Evolutionary conservation across 176 grass and related monocot genomes (phyloP).

Genomic region (Zea luxurians): DNA sequence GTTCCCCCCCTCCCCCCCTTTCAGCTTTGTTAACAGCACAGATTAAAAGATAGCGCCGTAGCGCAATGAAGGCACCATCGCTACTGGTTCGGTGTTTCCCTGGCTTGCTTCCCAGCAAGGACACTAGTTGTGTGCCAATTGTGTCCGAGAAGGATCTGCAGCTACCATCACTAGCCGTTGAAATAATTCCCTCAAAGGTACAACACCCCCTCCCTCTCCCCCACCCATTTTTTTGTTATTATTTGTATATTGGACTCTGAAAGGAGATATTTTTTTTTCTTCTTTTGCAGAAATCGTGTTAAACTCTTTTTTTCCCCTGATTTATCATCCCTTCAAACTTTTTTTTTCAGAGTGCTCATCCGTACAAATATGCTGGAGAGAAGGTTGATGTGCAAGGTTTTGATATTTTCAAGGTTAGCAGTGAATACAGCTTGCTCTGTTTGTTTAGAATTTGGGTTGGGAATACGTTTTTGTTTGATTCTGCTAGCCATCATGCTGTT

Average conservation of each 20-base stretch:
- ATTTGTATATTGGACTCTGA: slow-evolving; percentile 18
- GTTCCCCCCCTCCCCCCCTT: background rate
- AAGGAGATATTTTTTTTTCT: background rate
- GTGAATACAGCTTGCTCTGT: background rate
- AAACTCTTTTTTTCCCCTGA: background rate
- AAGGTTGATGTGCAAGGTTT: slow-evolving; percentile 86
- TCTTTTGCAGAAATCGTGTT: background rate
- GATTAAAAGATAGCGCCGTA: slow-evolving; percentile 9
- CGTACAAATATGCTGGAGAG: slow-evolving; percentile 92
- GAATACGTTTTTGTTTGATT: slow-evolving; percentile 13
- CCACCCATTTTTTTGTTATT: background rate
- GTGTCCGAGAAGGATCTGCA: slow-evolving; percentile 76
- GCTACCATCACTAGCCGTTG: slow-evolving; percentile 87
- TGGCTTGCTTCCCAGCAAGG: slow-evolving; percentile 64
- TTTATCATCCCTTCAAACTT: background rate
- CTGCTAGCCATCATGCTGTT: slow-evolving; percentile 3
- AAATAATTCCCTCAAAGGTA: slow-evolving; percentile 91
- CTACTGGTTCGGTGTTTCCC: slow-evolving; percentile 84
- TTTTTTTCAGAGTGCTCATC: slow-evolving; percentile 80
- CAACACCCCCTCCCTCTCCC: background rate
- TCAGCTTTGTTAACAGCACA: slow-evolving; percentile 28
- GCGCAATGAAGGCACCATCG: slow-evolving; percentile 66
- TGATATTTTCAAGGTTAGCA: slow-evolving; percentile 84
- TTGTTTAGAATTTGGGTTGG: background rate
- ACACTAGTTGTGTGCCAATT: slow-evolving; percentile 61